A percentile compares a stretch with the other conserved stretches of the same genome.
Evolutionary conservation across 1,139 yeast genomes (phyloP).

Genomic region (Nakaseomyces glabratus): DNA sequence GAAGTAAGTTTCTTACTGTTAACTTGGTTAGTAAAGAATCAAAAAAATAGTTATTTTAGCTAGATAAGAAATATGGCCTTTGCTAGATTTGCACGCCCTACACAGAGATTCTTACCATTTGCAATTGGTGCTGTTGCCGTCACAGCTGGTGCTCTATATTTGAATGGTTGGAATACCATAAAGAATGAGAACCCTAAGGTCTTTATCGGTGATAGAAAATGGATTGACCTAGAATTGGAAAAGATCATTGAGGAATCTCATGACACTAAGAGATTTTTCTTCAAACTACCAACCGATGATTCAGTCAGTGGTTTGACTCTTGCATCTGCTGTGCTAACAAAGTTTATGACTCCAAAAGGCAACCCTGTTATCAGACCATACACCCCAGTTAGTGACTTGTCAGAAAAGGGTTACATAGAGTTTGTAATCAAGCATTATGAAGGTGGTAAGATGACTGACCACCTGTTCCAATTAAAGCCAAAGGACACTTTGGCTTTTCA

Average conservation of each 20-base stretch:
- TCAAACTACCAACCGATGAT: conserved; percentile 61
- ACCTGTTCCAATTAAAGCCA: conserved; percentile 60
- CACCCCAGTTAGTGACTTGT: conserved; percentile 76
- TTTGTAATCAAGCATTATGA: conserved; percentile 80
- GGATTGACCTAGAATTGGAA: conserved; percentile 67
- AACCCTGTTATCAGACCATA: conserved; percentile 89
- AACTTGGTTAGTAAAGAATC: too few species aligned
- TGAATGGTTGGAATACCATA: conserved; percentile 9
- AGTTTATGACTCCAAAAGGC: conserved; percentile 78
- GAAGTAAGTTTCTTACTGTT: too few species aligned
- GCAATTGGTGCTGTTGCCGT: conserved; percentile 48
- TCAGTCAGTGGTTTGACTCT: conserved; percentile 68
- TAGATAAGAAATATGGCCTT: conserved; percentile 3
- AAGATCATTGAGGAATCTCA: conserved; percentile 47
- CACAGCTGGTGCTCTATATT: conserved; percentile 29
- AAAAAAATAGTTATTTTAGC: too few species aligned
- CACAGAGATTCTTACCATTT: conserved; percentile 25
- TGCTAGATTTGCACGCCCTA: conserved; percentile 20
- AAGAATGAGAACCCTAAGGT: conserved; percentile 46
- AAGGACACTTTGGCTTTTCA: conserved; percentile 82
- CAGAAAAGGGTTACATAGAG: conserved; percentile 64
- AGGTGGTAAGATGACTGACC: conserved; percentile 74
- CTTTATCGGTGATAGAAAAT: conserved; percentile 60
- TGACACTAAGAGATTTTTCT: conserved; percentile 57
- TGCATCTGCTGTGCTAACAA: conserved; percentile 75